Percentiles rank a stretch among this genome's conserved stretches.
Conservation (phyloP, 306 rosid species). For the Vigna unguiculata region DNA sequence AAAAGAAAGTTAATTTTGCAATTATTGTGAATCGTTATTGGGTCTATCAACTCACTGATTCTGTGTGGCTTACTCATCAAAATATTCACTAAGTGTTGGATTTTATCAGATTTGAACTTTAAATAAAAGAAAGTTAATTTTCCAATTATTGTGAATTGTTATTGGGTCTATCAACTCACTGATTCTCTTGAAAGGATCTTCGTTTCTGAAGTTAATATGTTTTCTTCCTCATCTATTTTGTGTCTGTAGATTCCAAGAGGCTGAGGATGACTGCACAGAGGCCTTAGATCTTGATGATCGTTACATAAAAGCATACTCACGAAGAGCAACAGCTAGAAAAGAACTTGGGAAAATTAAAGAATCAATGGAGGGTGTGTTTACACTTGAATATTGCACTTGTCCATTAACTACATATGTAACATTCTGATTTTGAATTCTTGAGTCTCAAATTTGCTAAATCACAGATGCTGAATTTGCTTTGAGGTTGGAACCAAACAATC, state of each 20-base stretch:
- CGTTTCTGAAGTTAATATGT: not conserved
- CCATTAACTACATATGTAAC: not conserved
- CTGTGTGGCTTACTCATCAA: not conserved
- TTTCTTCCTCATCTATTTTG: constrained; percentile 37
- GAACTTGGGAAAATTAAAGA: constrained; percentile 86
- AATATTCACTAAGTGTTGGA: not conserved
- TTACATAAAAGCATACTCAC: constrained; percentile 93
- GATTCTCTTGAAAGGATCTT: constrained; percentile 37
- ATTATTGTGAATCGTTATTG: not conserved
- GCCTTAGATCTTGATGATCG: constrained; percentile 94
- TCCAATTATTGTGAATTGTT: not conserved
- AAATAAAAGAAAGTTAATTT: constrained; percentile 8
- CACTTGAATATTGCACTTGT: constrained; percentile 31
- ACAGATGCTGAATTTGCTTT: constrained; percentile 94
- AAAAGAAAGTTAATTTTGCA: constrained; percentile 10
- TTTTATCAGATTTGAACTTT: constrained; percentile 27
- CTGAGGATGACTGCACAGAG: constrained; percentile 96
- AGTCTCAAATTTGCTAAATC: constrained; percentile 50
- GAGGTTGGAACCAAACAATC: constrained; percentile 92
- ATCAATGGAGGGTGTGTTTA: constrained; percentile 78
- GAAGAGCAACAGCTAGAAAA: constrained; percentile 89
- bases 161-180: constrained; percentile 6
- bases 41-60: constrained; percentile 23
- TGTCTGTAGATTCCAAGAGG: constrained; percentile 74
- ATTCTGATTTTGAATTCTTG: constrained; percentile 46